Evolutionary conservation across 2,329 filamentous ascomycete genomes (phyloP), one percentile per base, ranked within the genome.

Genomic region (Myriosclerotinia scirpicola): DNA sequence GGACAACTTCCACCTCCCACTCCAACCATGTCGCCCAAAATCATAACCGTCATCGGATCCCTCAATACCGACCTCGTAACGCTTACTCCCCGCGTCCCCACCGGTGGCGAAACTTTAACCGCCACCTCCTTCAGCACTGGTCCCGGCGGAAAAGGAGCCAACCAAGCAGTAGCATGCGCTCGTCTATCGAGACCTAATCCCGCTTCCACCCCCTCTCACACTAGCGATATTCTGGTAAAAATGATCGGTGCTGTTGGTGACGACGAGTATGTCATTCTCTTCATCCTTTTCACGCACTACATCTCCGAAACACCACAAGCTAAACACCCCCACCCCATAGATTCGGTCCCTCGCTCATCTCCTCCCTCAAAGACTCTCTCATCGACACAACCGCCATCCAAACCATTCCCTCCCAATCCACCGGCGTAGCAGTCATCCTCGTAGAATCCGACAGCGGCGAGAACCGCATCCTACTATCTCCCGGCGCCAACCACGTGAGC

Each of bases 61-160:
- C 87, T 99, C 69, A 98, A 98, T 80, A 91, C 92, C 77, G 94
- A 99, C 81, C 88, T 98, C 70, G 91, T 97, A 70, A 93, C 92
- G 52, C 88, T 92, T 74, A 95, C 95, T 44, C 83, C 91, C 6
- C 91, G 94, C 70, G 87, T 97, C 70, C 94, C 95, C 1, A 81
- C 84, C 1, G 88, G 90, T 0, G 95, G 94, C 71, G 94, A 99
- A 80, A 98, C 94, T 3, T 84, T 98, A 62, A 93, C 91, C 2
- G 86, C 92, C 58, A 87, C 82, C 71, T 87, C 87, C 26, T 96
- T 96, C 80, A 84, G 84, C 75, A 92, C 89, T 46, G 93, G 90
- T 54, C 89, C 90, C 40, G 95, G 94, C 73, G 94, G 95, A 67
- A 99, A 99, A 80, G 94, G 94, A 70, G 93, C 93, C 68, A 98